Evolutionary conservation across 352 stramenopile genomes (phyloP).

Genomic region (Aphanomyces cochlioides): DNA sequence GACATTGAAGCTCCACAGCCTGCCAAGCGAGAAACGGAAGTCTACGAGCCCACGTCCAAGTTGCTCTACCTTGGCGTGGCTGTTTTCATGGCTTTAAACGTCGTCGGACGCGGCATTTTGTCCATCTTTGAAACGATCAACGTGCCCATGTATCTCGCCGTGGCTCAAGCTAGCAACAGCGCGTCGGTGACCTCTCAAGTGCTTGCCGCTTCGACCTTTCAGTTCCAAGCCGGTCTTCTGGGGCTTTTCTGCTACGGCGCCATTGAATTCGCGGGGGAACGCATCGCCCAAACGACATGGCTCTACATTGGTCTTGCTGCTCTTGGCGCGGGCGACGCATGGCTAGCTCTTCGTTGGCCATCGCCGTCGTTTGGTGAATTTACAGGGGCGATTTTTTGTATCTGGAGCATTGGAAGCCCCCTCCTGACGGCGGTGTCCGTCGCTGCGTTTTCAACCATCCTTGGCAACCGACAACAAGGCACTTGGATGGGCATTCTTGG

Average conservation of each 20-base stretch:
- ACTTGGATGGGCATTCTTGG: conserved; percentile 77
- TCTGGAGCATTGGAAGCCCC: conserved; percentile 77
- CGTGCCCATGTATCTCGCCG: conserved; percentile 71
- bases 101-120: conserved; percentile 66
- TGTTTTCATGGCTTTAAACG: conserved; percentile 82
- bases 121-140: conserved; percentile 83
- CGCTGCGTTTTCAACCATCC: conserved; percentile 71
- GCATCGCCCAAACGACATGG: conserved; percentile 63
- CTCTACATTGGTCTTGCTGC: conserved; percentile 65
- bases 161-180: conserved; percentile 54
- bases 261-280: conserved; percentile 71
- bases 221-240: conserved; percentile 75
- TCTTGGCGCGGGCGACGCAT: conserved; percentile 56
- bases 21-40: not conserved
- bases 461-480: conserved; percentile 65
- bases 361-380: conserved; percentile 52
- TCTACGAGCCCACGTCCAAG: conserved; percentile 51
- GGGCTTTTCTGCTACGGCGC: conserved; percentile 72
- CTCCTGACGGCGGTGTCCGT: conserved; percentile 74
- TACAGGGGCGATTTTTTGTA: conserved; percentile 54
- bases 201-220: conserved; percentile 63
- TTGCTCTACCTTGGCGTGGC: conserved; percentile 68
- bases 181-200: conserved; percentile 45
- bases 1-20: not conserved
- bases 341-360: conserved; percentile 42